A percentile compares a stretch with the other conserved stretches of the same genome.
Conservation (phyloP, 1,284 basidiomycete genomes). For the Cutaneotrichosporon sp. region DNA sequence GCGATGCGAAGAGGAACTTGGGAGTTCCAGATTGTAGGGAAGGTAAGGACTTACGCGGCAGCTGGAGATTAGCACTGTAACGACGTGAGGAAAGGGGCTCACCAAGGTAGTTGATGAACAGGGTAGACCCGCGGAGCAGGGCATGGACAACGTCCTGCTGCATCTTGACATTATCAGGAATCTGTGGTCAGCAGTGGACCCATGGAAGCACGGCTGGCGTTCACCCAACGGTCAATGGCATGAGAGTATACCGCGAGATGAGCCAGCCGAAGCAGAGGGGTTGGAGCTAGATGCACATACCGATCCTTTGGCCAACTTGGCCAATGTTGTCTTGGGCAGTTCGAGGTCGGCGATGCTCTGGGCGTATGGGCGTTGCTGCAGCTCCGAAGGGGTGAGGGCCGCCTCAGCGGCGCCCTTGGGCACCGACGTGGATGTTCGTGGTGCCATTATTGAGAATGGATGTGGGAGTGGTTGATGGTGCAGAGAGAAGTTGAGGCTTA, state of each 20-base stretch:
- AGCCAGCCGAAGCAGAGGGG: no score
- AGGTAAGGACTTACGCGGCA: no score
- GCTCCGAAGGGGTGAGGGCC: background rate
- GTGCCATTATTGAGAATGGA: constrained; percentile 1
- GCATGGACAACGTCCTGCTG: constrained; percentile 80
- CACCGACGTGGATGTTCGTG: constrained; percentile 3
- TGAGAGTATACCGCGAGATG: background rate
- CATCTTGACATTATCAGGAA: constrained; percentile 76
- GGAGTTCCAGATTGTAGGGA: no score
- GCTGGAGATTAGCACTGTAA: no score
- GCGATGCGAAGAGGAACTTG: no score
- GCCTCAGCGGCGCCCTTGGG: background rate
- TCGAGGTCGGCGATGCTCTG: constrained; percentile 70
- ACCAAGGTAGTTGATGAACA: constrained; percentile 79
- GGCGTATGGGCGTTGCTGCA: constrained; percentile 32
- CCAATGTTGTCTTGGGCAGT: constrained; percentile 71
- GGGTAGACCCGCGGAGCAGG: constrained; percentile 75
- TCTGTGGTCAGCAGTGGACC: constrained; percentile 49
- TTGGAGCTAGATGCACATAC: constrained; percentile 48
- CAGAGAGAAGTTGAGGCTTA: background rate
- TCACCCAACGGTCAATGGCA: no score
- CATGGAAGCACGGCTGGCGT: no score
- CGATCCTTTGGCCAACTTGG: constrained; percentile 69
- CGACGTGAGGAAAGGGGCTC: no score
- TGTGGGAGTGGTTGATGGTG: background rate